Evolutionary conservation across 1,139 yeast genomes (phyloP), one percentile per base, ranked within the genome.

Genomic region (Yamadazyma songkhlaensis): DNA sequence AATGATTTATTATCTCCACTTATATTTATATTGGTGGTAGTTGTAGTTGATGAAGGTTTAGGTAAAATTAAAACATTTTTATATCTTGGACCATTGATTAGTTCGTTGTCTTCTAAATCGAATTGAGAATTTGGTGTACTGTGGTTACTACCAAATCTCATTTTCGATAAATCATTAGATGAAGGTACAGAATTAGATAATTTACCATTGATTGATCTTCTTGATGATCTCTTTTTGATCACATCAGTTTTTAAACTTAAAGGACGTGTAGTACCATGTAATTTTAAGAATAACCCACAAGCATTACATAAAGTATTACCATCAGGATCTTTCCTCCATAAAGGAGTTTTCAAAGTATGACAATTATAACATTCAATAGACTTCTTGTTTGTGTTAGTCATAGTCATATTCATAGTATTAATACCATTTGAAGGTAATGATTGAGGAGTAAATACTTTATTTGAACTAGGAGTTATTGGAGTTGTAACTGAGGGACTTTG

Each of bases 201-300:
- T 38, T 45, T 45, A 10, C 30, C 36, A 27, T 32, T 32, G 15
- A 35, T 26, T 1, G 43, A 34, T 37, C 46, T 43, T 32, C 51
- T 37, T 5, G 47, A 38, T n/a, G 48, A 47, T 54, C 97, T 74
- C 42, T 92, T 83, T 62, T 88, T 87, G 53, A 90, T 90, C 10
- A 89, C 89, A 61, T 89, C 96, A 3, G 96, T 88, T 59, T 90
- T 90, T 48, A 90, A 66, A 30, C 92, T 63, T 36, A 75, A 62
- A 6, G 81, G 82, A 33, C 82, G 54, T 4, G 76, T 74, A 8
- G 77, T 77, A 22, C 83, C 83, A 48, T 77, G 82, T 28, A 77
- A 56, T 53, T 77, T 77, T 45, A 72, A 63, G 45, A 77, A 77
- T 28, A 77, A 59, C 1, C 83, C 82, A 58, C 83, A 77, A 0